A percentile compares a stretch with the other conserved stretches of the same genome.
phyloP scores from a whole-genome alignment of 2,329 filamentous ascomycete species.

The Pseudogymnoascus sp. region DNA sequence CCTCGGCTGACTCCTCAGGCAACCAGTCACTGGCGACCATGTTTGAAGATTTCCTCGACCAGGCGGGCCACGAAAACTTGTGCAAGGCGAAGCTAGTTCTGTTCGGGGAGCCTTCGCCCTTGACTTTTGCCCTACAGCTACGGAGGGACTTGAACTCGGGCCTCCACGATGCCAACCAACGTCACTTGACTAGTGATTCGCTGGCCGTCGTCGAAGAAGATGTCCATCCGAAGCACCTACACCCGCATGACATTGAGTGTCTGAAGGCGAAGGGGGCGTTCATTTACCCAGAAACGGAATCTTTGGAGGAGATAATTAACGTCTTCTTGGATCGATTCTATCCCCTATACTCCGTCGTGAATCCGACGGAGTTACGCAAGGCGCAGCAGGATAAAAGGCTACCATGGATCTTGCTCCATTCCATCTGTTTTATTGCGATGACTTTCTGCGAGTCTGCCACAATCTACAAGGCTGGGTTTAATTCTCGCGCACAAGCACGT shows the following conservation, averaged over 20 bases:
- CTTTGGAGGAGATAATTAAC: slow-evolving; percentile 10
- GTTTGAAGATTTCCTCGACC: no score
- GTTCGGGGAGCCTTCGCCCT: no score
- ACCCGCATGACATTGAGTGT: slow-evolving; percentile 11
- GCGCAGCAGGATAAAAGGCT: slow-evolving; percentile 10
- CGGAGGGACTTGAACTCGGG: no score
- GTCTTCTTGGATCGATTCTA: slow-evolving; percentile 13
- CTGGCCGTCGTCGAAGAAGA: no score
- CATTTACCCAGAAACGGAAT: slow-evolving; percentile 2
- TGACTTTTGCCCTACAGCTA: no score
- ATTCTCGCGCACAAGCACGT: slow-evolving; percentile 12
- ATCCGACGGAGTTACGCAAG: slow-evolving; percentile 11
- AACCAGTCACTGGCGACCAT: no score
- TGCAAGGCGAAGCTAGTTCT: no score
- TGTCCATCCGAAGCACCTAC: slow-evolving; percentile 9
- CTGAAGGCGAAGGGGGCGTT: slow-evolving; percentile 16
- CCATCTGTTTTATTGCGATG: slow-evolving; percentile 15
- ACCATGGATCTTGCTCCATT: slow-evolving; percentile 17
- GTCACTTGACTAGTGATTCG: no score
- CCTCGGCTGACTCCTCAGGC: no score
- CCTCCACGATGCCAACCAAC: no score
- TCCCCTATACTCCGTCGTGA: slow-evolving; percentile 14
- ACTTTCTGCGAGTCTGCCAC: slow-evolving; percentile 14
- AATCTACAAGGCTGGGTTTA: slow-evolving; percentile 13
- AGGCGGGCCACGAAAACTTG: no score